Conservation (phyloP, 83 land plant genomes). For the Isoetes engelmannii region DNA sequence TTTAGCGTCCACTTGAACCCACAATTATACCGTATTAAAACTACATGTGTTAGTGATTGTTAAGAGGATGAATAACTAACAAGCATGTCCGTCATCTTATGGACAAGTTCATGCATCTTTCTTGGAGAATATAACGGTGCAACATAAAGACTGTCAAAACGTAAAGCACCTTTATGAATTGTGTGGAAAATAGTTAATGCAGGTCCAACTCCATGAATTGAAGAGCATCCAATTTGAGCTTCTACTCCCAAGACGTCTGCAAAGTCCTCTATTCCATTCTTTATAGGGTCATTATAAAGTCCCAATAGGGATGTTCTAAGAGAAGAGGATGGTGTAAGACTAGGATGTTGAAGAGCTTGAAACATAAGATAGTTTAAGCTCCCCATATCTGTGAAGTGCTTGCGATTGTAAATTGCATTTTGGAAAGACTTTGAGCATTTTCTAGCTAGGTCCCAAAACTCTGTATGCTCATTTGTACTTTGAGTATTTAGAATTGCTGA, state of each 20-base stretch:
- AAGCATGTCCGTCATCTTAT: constrained; percentile 47
- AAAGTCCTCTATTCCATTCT: constrained; percentile 27
- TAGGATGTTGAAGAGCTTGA: background rate
- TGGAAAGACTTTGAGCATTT: background rate
- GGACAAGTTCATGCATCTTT: constrained; percentile 51
- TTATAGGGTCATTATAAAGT: background rate
- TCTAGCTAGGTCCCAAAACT: background rate
- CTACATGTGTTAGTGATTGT: no score
- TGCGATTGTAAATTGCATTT: background rate
- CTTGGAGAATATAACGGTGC: constrained; percentile 69
- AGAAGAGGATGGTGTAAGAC: background rate
- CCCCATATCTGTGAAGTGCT: constrained; percentile 1
- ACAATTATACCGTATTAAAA: no score
- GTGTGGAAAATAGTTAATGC: constrained; percentile 74
- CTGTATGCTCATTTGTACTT: background rate
- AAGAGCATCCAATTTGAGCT: constrained; percentile 73
- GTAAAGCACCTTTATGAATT: constrained; percentile 56
- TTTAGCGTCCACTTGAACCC: no score
- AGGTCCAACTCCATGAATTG: constrained; percentile 88
- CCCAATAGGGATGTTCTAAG: background rate
- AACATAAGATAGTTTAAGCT: background rate
- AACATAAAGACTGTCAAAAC: constrained; percentile 70
- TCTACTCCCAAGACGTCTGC: constrained; percentile 40
- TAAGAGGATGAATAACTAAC: background rate
- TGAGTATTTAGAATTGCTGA: background rate